Percentiles rank a stretch among this genome's conserved stretches.
phyloP scores from a whole-genome alignment of 2,329 filamentous ascomycete species.

The Sporothrix brunneoviolacea region DNA sequence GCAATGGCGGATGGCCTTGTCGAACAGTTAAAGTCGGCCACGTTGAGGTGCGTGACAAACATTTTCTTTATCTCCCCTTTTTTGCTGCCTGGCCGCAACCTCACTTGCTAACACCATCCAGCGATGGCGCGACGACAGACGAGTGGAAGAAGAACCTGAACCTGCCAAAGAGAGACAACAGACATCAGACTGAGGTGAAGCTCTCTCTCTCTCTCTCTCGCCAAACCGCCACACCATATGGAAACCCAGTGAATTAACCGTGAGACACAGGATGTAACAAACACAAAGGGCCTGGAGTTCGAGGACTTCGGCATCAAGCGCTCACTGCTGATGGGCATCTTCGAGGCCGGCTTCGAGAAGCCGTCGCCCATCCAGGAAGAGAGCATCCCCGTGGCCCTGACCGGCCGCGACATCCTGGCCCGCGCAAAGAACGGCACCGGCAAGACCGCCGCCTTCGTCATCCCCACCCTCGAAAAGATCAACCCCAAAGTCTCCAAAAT shows the following conservation, averaged over 20 bases:
- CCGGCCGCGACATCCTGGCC: constrained; percentile 89
- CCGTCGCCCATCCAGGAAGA: constrained; percentile 99
- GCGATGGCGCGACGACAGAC: constrained; percentile 45
- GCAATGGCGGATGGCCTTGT: constrained; percentile 42
- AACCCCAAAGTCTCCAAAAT: constrained; percentile 96
- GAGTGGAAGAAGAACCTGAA: constrained; percentile 73
- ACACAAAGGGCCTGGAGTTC: constrained; percentile 94
- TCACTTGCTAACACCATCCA: constrained; percentile 25
- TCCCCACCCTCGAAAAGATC: constrained; percentile 89
- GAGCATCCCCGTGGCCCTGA: constrained; percentile 92
- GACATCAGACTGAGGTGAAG: constrained; percentile 75
- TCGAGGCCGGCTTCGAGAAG: constrained; percentile 97
- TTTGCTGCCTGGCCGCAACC: neutral
- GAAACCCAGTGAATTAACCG: neutral
- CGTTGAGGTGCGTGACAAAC: constrained; percentile 31
- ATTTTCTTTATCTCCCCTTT: neutral
- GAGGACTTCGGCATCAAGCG: constrained; percentile 95
- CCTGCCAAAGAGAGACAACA: constrained; percentile 64
- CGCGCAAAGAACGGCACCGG: constrained; percentile 98
- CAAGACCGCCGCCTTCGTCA: constrained; percentile 97
- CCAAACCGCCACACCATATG: neutral
- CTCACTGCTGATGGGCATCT: constrained; percentile 96
- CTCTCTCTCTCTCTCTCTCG: neutral
- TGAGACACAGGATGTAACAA: constrained; percentile 81
- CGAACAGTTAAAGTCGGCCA: constrained; percentile 48